Conservation (phyloP, 1,139 yeast species). For the Martiniozyma asiatica region DNA sequence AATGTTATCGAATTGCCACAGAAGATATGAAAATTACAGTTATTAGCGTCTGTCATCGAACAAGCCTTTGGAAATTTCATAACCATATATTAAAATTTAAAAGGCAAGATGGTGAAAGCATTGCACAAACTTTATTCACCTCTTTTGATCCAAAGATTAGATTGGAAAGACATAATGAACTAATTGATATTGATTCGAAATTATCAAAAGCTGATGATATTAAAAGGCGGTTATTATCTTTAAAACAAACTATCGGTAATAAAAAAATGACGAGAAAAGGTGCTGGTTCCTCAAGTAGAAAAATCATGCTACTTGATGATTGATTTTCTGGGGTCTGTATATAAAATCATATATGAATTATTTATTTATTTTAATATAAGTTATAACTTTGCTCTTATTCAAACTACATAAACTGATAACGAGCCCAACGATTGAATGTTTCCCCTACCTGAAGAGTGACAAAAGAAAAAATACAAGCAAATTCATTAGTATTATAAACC, state of each 20-base stretch:
- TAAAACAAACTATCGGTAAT: conserved; percentile 16
- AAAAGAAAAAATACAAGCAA: too few species aligned
- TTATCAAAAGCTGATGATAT: conserved; percentile 18
- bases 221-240: conserved; percentile 15
- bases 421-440: too few species aligned
- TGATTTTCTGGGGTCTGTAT: too few species aligned
- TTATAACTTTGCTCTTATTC: too few species aligned
- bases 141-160: conserved; percentile 21
- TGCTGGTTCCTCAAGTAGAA: too few species aligned
- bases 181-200: conserved; percentile 18
- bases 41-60: conserved; percentile 83
- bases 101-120: conserved; percentile 9
- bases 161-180: conserved; percentile 21
- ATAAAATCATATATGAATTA: too few species aligned
- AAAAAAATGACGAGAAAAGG: too few species aligned
- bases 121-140: conserved; percentile 16
- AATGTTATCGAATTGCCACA: conserved; percentile 72
- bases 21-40: conserved; percentile 71
- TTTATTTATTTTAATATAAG: too few species aligned
- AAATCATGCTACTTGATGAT: too few species aligned
- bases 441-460: too few species aligned
- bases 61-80: conserved; percentile 91
- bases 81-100: conserved; percentile 61
- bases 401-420: too few species aligned
- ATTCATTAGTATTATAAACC: too few species aligned